Base-by-base conservation (phyloP, 108 stramenopile genomes). In the Ochromonas danica region DNA sequence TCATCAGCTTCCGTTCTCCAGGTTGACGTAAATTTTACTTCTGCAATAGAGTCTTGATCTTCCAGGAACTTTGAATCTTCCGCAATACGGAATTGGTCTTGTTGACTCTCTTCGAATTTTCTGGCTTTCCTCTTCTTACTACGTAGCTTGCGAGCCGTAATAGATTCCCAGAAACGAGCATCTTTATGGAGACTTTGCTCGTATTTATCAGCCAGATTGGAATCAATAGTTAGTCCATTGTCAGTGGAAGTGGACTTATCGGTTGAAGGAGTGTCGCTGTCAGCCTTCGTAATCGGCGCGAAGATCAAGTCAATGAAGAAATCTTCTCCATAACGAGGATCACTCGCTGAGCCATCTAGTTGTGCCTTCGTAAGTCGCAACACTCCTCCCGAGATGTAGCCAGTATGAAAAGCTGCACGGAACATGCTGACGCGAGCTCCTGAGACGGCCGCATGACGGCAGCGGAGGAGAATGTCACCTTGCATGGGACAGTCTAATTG, bases 321-420 rank as follows among this genome's bases (percentile, higher is more conserved):
- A 70, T 94, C 94, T 74, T 93, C 91, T 14, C 90, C 79, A 77
- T 91, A 96, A 36, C 96, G 88, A 39, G 86, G 81, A 62, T 98
- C 97, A 33, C 78, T 83, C 67, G 94, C 93, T 10, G 96, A 94
- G 36, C 95, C 95, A 83, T 98, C 97, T 78, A 98, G 86, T 81
- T 98, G 93, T 14, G 90, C 77, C 83, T 95, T 96, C 1, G 90
- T 92, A 45, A 98, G 80, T 38, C 96, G 81, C 83, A 98, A 81
- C 0, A 96, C 94, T 22, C 94, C 94, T 39, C 91, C 88, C 0
- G 93, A 91, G 28, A 93, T 90, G 70, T 94, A 96, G 1, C 97
- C 97, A 10, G 95, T 96, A 84, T 98, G 96, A 71, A 98, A 94
- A 35, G 94, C 96, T 6, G 94, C 94, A 62, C 97, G 90, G 77